phyloP scores from a whole-genome alignment of 176 grass and related monocot genomes.

The Musa itinerans region DNA sequence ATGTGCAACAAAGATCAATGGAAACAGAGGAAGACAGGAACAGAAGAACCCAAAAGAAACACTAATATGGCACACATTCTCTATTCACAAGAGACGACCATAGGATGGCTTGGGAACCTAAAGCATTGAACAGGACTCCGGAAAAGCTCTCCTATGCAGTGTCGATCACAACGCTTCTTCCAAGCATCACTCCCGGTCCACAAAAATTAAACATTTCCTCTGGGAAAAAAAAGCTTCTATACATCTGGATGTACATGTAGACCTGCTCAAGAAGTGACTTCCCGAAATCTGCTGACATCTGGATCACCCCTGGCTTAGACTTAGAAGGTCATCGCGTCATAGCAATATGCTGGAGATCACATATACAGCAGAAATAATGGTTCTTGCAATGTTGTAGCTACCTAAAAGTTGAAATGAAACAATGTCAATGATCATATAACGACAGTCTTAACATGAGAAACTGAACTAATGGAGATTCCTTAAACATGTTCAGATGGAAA shows the following conservation, averaged over 20 bases:
- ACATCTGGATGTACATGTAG: neutral
- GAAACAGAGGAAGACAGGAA: neutral
- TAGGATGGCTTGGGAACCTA: neutral
- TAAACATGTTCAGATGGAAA: too few relatives aligned
- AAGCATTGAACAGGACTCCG: neutral
- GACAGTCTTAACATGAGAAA: too few relatives aligned
- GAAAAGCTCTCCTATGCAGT: too few relatives aligned
- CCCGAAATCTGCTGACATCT: conserved; percentile 1
- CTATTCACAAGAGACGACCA: neutral
- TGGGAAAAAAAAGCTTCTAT: neutral
- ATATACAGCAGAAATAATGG: neutral
- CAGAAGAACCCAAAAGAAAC: neutral
- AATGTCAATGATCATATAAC: neutral
- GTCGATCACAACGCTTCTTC: too few relatives aligned
- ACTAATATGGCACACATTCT: neutral
- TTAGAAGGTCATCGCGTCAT: neutral
- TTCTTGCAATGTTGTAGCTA: conserved; percentile 6
- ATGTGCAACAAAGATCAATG: neutral
- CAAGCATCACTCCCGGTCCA: neutral
- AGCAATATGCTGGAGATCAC: conserved; percentile 6
- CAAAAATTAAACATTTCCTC: neutral
- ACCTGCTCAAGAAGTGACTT: neutral
- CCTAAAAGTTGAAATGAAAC: neutral
- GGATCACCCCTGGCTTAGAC: neutral
- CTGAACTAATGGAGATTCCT: neutral